Evolutionary conservation across 257 asterid genomes (phyloP).

Genomic region (Fraxinus cuspidata): DNA sequence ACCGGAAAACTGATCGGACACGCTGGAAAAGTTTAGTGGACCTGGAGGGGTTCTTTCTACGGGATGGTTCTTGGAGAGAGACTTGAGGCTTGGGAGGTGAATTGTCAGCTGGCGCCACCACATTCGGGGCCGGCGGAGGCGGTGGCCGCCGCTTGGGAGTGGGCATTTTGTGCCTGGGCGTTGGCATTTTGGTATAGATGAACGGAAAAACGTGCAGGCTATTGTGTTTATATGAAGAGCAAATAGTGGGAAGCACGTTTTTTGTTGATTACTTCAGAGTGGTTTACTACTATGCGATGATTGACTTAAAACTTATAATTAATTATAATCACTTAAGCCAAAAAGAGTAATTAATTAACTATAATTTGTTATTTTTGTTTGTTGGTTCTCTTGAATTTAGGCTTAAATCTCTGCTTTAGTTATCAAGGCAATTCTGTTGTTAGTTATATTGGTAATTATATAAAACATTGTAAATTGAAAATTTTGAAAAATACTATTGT

Average conservation of each 20-base stretch:
- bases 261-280: neutral
- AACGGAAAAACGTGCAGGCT: conserved; percentile 11
- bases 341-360: conserved; percentile 26
- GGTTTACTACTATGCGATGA: conserved; percentile 18
- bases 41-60: conserved; percentile 49
- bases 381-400: conserved; percentile 8
- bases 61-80: conserved; percentile 49
- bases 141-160: conserved; percentile 27
- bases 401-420: conserved; percentile 17
- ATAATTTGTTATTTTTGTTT: conserved; percentile 8
- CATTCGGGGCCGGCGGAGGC: conserved; percentile 39
- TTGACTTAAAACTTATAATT: conserved; percentile 13
- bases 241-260: conserved; percentile 44
- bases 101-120: conserved; percentile 45
- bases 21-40: conserved; percentile 64
- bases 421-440: neutral
- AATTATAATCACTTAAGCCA: neutral
- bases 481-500: too few species aligned
- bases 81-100: conserved; percentile 38
- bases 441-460: too few species aligned
- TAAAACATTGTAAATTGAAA: too few species aligned
- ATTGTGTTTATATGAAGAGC: conserved; percentile 8
- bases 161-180: conserved; percentile 43
- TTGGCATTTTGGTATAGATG: conserved; percentile 39
- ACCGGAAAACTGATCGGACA: conserved; percentile 65